Evolutionary conservation across 257 asterid species (phyloP).

Genomic region (Lavandula angustifolia): DNA sequence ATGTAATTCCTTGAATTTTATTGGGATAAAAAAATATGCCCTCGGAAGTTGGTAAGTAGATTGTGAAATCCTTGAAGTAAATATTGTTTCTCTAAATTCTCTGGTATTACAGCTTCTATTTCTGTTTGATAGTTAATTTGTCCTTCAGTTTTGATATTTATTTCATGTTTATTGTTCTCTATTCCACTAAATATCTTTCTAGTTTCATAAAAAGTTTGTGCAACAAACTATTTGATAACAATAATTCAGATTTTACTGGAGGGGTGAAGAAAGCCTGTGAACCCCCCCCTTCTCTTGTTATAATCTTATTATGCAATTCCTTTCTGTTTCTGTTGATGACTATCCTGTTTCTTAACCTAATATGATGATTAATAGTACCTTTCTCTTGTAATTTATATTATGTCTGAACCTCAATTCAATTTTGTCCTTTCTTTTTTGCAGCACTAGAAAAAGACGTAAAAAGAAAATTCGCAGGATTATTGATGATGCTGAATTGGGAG

Average conservation of each 20-base stretch:
- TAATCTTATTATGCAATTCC: not conserved
- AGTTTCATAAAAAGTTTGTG: slow-evolving; percentile 1
- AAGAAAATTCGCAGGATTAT: slow-evolving; percentile 93
- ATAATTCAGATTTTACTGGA: not conserved
- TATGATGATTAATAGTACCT: not conserved
- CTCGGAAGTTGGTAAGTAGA: not conserved
- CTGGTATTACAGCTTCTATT: not conserved
- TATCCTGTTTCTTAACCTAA: slow-evolving; percentile 3
- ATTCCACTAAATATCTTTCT: not conserved
- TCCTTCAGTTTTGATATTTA: not conserved
- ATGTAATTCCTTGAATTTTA: not conserved
- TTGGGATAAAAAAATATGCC: slow-evolving; percentile 2
- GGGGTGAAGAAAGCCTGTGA: no score
- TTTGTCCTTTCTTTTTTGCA: slow-evolving; percentile 34
- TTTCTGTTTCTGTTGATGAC: not conserved
- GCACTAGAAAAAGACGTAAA: slow-evolving; percentile 71
- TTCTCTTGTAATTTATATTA: slow-evolving; percentile 19
- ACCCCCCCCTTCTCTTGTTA: not conserved
- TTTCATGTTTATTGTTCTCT: slow-evolving; percentile 9
- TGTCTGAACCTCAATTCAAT: slow-evolving; percentile 14
- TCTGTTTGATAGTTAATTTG: not conserved
- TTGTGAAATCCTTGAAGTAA: not conserved
- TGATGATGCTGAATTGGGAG: slow-evolving; percentile 95
- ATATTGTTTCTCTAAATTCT: not conserved
- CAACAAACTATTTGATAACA: slow-evolving; percentile 3